Evolutionary conservation across 192 early-diverging fungal genomes (phyloP).

Genomic region (Gigaspora rosea): DNA sequence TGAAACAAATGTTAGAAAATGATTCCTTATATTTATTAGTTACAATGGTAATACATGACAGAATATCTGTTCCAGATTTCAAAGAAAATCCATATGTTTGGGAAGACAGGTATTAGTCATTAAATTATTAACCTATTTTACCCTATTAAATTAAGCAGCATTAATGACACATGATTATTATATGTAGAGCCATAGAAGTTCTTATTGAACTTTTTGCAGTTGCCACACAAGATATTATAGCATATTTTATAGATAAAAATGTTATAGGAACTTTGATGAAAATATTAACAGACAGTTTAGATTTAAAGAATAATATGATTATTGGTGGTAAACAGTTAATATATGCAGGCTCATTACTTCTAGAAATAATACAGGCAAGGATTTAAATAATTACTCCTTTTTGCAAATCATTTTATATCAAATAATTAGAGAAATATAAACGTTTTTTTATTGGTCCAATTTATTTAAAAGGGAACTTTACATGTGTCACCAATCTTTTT

Average conservation of each 20-base stretch:
- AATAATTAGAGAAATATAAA: not conserved
- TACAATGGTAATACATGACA: conserved; percentile 34
- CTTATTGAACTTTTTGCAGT: conserved; percentile 39
- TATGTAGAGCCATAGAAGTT: conserved; percentile 40
- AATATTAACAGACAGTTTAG: conserved; percentile 28
- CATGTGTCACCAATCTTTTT: conserved; percentile 48
- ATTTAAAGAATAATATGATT: conserved; percentile 5
- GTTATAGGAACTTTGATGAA: conserved; percentile 46
- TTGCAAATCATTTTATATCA: not conserved
- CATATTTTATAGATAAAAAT: conserved; percentile 39
- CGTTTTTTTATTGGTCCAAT: not conserved
- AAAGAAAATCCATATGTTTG: conserved; percentile 31
- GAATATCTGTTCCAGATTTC: not conserved
- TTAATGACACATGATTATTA: conserved; percentile 38
- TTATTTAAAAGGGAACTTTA: conserved; percentile 18
- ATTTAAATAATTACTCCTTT: not conserved
- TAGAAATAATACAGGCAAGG: conserved; percentile 24
- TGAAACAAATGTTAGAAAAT: conserved; percentile 39
- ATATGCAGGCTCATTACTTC: conserved; percentile 25
- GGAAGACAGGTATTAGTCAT: conserved; percentile 40
- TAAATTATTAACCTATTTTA: conserved; percentile 20
- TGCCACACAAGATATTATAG: conserved; percentile 39
- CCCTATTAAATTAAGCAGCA: conserved; percentile 35
- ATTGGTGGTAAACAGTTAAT: conserved; percentile 19
- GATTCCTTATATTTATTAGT: conserved; percentile 45